A percentile compares a stretch with the other conserved stretches of the same genome.
Conservation (phyloP, 345 rosid species). For the Angophora floribunda region DNA sequence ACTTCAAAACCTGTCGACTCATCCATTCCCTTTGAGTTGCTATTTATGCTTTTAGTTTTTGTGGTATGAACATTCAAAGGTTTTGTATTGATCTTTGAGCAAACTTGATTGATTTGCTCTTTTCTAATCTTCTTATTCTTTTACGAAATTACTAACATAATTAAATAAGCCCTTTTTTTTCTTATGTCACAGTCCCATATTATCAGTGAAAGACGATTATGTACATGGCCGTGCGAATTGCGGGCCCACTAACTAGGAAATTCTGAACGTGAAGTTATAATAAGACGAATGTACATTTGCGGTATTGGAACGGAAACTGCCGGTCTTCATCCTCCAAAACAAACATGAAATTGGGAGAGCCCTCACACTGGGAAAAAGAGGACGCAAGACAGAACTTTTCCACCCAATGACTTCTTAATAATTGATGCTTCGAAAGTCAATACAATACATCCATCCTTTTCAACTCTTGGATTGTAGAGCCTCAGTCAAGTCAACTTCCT, state of each 20-base stretch:
- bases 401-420: background rate
- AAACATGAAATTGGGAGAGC: background rate
- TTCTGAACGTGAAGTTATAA: background rate
- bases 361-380: background rate
- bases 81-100: background rate
- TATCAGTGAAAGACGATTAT: background rate
- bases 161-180: background rate
- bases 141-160: background rate
- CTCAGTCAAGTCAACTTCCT: slow-evolving; percentile 27
- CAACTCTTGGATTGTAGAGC: background rate
- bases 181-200: background rate
- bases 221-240: background rate
- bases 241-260: background rate
- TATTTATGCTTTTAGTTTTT: background rate
- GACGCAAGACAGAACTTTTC: background rate
- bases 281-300: background rate
- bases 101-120: background rate
- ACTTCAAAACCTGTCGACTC: background rate
- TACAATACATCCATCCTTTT: background rate
- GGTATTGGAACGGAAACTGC: background rate
- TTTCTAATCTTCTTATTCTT: background rate
- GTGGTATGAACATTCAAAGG: background rate
- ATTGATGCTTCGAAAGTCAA: background rate
- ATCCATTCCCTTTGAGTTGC: background rate
- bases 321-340: background rate